A percentile compares a stretch with the other conserved stretches of the same genome.
Evolutionary conservation across 306 rosid species (phyloP).

Genomic region (Fragaria ananassa): DNA sequence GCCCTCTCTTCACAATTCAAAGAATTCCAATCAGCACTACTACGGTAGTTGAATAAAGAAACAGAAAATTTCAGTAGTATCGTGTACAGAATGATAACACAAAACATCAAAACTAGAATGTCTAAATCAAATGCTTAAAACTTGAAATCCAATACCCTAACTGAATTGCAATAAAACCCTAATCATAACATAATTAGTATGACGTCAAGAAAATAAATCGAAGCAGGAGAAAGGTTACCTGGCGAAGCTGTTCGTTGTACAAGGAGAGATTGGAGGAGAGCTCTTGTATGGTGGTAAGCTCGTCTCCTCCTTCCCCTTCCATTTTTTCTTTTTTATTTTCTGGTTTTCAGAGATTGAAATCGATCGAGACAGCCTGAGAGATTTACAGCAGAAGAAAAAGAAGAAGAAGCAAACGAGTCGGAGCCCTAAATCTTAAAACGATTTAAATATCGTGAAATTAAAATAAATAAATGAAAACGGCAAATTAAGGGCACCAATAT

Average conservation of each 20-base stretch:
- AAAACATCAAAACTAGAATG: not conserved
- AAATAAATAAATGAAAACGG: too few relatives aligned
- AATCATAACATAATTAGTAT: not conserved
- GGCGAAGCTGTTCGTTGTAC: constrained; percentile 77
- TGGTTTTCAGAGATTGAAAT: not conserved
- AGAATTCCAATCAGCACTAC: too few relatives aligned
- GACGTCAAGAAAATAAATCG: too few relatives aligned
- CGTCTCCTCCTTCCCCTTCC: constrained; percentile 70
- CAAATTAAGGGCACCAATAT: too few relatives aligned
- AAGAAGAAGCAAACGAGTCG: not conserved
- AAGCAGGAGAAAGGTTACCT: constrained; percentile 33
- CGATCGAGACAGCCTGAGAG: not conserved
- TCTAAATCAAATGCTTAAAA: not conserved
- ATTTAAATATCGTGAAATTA: too few relatives aligned
- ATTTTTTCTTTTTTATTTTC: constrained; percentile 8
- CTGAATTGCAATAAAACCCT: constrained; percentile 3
- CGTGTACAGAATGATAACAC: not conserved
- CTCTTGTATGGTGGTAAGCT: constrained; percentile 73
- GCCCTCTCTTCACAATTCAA: not conserved
- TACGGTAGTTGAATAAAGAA: too few relatives aligned
- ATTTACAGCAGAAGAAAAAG: not conserved
- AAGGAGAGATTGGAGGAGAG: constrained; percentile 74
- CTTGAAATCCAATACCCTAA: not conserved
- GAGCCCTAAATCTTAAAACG: too few relatives aligned
- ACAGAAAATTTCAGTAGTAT: too few relatives aligned